Evolutionary conservation across 225 moss, liverwort and hornwort genomes (phyloP).

Genomic region (Pleurozium schreberi): DNA sequence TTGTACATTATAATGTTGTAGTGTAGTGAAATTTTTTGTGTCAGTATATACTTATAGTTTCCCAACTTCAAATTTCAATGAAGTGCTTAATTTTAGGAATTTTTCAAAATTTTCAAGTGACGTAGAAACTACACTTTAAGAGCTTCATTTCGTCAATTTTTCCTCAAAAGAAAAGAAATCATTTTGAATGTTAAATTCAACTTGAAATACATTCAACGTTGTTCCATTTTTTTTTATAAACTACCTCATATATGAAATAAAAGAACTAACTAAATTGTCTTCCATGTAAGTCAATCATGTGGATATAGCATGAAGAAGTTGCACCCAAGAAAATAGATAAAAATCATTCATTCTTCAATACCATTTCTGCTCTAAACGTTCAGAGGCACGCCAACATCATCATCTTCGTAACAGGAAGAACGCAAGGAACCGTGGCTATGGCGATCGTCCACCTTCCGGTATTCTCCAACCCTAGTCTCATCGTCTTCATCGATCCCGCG

Average conservation of each 20-base stretch:
- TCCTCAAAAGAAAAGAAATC: background rate
- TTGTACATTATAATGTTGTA: no score
- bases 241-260: background rate
- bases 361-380: background rate
- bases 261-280: background rate
- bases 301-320: background rate
- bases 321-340: background rate
- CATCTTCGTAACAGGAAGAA: background rate
- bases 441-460: background rate
- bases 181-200: background rate
- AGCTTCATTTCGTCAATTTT: background rate
- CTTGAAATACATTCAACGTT: background rate
- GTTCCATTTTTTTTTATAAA: background rate
- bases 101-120: background rate
- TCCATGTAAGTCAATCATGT: background rate
- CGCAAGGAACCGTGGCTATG: background rate
- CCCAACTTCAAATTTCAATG: background rate
- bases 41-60: background rate
- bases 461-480: background rate
- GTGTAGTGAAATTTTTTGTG: no score
- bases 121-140: background rate
- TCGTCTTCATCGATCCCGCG: background rate
- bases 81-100: rapidly evolving
- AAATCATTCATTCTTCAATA: background rate
- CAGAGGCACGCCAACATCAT: no score